Base-by-base conservation (phyloP, 2,329 filamentous ascomycete genomes). In the Leptographium flavum region DNA sequence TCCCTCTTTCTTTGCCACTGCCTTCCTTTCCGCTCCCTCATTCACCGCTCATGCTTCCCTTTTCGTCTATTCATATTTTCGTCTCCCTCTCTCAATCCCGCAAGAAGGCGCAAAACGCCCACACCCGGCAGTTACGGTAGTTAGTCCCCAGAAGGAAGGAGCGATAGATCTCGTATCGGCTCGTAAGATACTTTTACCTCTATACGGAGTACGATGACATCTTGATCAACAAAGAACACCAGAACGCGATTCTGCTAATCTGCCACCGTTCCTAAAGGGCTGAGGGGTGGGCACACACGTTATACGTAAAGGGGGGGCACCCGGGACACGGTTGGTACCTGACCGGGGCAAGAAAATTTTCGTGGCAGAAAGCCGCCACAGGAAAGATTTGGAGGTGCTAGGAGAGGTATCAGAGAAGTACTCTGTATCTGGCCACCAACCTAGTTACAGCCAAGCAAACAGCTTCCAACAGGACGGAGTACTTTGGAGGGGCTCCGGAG, bases 41-140 rank as follows among this genome's bases (percentile, higher is more conserved):
- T 41, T 41, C 39, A 41, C 39, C 39, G 39, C 39, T 41, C 39
- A 30, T 32, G 39, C 25, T n/a, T 28, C 11, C n/a, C 27, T 30
- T 31, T 31, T 5, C 37, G n/a, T 28, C 15, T 38, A 7, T 13
- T 38, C 22, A 13, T 25, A 25, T 15, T 14, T 8, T 22, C 19
- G 31, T 13, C 5, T n/a, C 33, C 36, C 14, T 22, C 22, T 22
- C 36, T 17, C 21, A 39, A 25, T 39, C 27, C 15, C 19, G 8
- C 25, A n/a, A 11, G 21, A 11, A 39, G 37, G 37, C 14, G 37
- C 35, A 37, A 21, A 27, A 13, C 27, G 10, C 17, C 37, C 37
- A 27, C n/a, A 25, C 25, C 13, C 7, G 25, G 25, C 23, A 30
- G 17, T 14, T 36, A 36, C 30, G 2, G 30, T 32, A 32, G 4